Conservation (phyloP, 371 early-diverging fungal genomes). For the Mortierella sp. region DNA sequence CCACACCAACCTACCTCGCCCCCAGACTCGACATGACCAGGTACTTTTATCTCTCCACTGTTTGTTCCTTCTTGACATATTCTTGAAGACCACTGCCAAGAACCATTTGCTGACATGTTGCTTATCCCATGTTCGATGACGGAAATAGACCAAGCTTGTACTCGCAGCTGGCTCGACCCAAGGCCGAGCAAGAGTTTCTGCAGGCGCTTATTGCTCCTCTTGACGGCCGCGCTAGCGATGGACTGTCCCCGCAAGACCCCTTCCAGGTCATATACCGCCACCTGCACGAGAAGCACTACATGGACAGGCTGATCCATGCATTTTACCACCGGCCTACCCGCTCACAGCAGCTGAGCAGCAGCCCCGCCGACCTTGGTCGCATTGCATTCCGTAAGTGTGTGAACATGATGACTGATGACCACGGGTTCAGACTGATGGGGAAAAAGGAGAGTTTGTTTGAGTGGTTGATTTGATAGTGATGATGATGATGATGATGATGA, state of each 20-base stretch:
- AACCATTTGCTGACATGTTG: neutral
- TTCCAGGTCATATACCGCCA: slow-evolving; percentile 22
- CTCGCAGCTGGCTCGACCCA: neutral
- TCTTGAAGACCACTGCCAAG: neutral
- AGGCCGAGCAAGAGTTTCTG: slow-evolving; percentile 4
- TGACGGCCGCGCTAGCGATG: neutral
- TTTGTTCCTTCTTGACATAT: too few relatives aligned
- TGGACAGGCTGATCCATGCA: slow-evolving; percentile 37
- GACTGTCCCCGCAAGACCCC: neutral
- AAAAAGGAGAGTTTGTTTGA: neutral
- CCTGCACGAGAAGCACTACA: slow-evolving; percentile 34
- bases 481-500: neutral
- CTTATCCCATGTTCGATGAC: neutral
- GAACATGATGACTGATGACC: too few relatives aligned
- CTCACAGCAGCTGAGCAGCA: neutral
- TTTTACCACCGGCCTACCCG: slow-evolving; percentile 19
- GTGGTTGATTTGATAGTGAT: neutral
- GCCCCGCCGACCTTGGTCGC: neutral
- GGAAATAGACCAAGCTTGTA: neutral
- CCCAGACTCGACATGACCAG: neutral
- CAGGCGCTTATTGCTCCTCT: slow-evolving; percentile 6
- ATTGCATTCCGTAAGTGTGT: slow-evolving; percentile 30
- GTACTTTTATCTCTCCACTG: neutral
- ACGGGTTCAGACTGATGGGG: too few relatives aligned
- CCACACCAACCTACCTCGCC: neutral